Percentiles rank a stretch among this genome's conserved stretches.
Evolutionary conservation across 208 protist genomes (phyloP).

Genomic region (Crithidia fasciculata): DNA sequence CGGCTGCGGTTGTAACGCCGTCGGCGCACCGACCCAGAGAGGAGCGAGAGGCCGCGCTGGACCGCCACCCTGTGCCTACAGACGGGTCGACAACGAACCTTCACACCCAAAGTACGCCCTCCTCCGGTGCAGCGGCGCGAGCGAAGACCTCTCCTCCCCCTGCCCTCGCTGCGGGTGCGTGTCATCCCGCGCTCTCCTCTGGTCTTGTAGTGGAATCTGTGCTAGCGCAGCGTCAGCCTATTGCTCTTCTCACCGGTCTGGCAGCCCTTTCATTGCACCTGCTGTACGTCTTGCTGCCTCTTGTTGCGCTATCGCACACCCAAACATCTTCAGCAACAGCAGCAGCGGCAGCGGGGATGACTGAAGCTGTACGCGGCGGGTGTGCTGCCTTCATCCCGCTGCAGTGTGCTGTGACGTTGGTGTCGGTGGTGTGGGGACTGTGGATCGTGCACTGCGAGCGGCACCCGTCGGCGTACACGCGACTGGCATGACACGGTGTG

Average conservation of each 20-base stretch:
- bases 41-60: background rate
- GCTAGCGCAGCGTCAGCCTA: slow-evolving; percentile 8
- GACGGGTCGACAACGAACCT: background rate
- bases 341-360: no score
- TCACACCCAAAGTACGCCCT: background rate
- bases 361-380: slow-evolving; percentile 6
- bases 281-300: slow-evolving; percentile 16
- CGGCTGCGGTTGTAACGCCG: no score
- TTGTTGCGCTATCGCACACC: slow-evolving; percentile 1
- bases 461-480: slow-evolving; percentile 26
- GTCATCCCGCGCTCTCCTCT: background rate
- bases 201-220: slow-evolving; percentile 25
- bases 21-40: background rate
- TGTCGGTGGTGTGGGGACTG: slow-evolving; percentile 53
- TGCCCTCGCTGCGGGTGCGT: background rate
- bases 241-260: slow-evolving; percentile 23
- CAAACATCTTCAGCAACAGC: no score
- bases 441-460: slow-evolving; percentile 45
- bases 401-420: slow-evolving; percentile 52
- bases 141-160: background rate
- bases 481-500: background rate
- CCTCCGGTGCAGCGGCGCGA: no score
- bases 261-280: slow-evolving; percentile 20
- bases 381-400: slow-evolving; percentile 57
- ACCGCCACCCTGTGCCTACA: no score